Percentiles rank a stretch among this genome's conserved stretches.
Conservation (phyloP, 768 basidiomycete species). For the Macrolepiota dolichaula region DNA sequence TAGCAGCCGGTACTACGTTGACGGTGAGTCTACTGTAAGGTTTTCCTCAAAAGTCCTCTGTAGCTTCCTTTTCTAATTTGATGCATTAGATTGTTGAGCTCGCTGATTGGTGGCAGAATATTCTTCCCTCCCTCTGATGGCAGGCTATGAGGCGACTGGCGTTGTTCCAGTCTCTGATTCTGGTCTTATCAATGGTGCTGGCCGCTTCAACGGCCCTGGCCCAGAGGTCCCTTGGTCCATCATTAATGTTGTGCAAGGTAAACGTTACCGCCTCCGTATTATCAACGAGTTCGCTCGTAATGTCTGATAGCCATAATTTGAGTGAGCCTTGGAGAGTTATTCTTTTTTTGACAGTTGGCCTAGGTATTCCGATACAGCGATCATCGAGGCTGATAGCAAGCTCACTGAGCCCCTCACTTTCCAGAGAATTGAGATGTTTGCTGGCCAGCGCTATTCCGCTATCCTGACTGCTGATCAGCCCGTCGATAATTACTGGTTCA, state of each 20-base stretch:
- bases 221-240: constrained; percentile 35
- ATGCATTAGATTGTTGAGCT: constrained; percentile 23
- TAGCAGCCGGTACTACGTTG: constrained; percentile 12
- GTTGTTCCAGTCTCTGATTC: constrained; percentile 32
- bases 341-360: neutral
- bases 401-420: constrained; percentile 28
- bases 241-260: constrained; percentile 36
- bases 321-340: constrained; percentile 16
- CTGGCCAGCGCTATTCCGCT: no score
- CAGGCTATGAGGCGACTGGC: constrained; percentile 21
- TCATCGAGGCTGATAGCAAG: constrained; percentile 40
- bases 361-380: constrained; percentile 12
- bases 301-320: constrained; percentile 29
- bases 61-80: constrained; percentile 15
- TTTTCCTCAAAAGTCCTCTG: constrained; percentile 15
- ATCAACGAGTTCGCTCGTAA: constrained; percentile 46
- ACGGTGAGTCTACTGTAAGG: neutral
- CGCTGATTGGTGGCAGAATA: no score
- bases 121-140: constrained; percentile 24
- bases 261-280: no score
- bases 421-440: constrained; percentile 36
- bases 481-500: no score
- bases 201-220: constrained; percentile 39
- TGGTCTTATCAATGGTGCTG: constrained; percentile 43
- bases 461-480: constrained; percentile 38